Base-by-base conservation (phyloP, 345 rosid species). In the Arabidopsis arenosa region DNA sequence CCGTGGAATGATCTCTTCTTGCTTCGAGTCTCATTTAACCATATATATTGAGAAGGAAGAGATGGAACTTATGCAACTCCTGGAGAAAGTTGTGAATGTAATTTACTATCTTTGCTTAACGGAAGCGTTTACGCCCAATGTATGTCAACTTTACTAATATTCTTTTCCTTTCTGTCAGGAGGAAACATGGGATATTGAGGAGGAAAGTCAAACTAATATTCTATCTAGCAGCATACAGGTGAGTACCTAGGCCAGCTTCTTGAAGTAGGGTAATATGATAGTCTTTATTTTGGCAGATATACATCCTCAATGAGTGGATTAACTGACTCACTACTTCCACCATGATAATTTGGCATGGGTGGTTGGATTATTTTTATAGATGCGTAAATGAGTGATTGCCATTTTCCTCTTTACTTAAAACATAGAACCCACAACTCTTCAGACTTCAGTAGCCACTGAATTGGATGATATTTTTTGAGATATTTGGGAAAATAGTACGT, bases 21-120 rank as follows among this genome's bases (percentile, higher is more conserved):
- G 43, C 43, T 39, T 39, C 12, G 43, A 39, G 12, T 12, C 43
- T 9, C 89, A 93, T 82, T 78, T 91, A 80, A 86, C 77, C 47
- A 79, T 86, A 64, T 93, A 91, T 79, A 84, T 85, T 28, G 97
- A 93, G 78, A 68, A 90, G 85, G 90, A 97, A n/a, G 97, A 93
- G 78, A 72, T 90, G 84, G 89, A 96, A n/a, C 85, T 93, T 53
- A 89, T 93, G 94, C 94, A 93, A 80, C 79, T 80, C 77, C 88
- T 93, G 37, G 98, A 93, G 79, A 93, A 93, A 82, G 88, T 90
- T 79, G 86, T 91, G 76, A 96, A 88, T 91, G 98, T 93, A 78
- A 80, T 66, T 57, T 39, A 13, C 55, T 44, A 13, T 53, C 4
- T 68, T 57, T 61, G 63, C 63, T 55, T 66, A 57, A 67, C n/a